Evolutionary conservation across 176 grass and related monocot species (phyloP).

Genomic region (Oropetium thomaeum): DNA sequence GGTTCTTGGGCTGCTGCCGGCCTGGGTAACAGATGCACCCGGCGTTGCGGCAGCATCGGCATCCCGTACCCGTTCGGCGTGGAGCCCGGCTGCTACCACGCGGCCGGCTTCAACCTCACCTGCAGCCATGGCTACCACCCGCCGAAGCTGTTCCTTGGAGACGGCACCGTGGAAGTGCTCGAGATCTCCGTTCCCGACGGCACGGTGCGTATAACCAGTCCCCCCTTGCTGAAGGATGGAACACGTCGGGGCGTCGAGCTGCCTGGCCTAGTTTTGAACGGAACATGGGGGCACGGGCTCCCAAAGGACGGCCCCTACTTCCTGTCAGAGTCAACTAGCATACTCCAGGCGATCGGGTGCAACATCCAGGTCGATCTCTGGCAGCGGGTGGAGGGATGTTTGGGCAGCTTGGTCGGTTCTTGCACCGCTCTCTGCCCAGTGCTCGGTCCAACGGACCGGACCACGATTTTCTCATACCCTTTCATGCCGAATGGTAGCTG

Average conservation of each 20-base stretch:
- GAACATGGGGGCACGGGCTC: not conserved
- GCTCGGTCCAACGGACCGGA: not conserved
- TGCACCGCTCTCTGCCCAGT: too few relatives aligned
- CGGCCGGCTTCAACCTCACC: slow-evolving; percentile 45
- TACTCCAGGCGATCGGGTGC: not conserved
- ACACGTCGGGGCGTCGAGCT: too few relatives aligned
- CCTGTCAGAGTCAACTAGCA: not conserved
- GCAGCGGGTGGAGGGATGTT: too few relatives aligned
- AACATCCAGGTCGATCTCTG: too few relatives aligned
- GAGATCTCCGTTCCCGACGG: slow-evolving; percentile 16
- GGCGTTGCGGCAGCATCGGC: slow-evolving; percentile 36
- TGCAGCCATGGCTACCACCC: slow-evolving; percentile 21
- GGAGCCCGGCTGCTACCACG: slow-evolving; percentile 35
- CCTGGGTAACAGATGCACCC: not conserved
- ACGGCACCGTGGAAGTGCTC: slow-evolving; percentile 36
- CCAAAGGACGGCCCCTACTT: not conserved
- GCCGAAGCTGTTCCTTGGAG: slow-evolving; percentile 51
- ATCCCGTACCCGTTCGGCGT: slow-evolving; percentile 61
- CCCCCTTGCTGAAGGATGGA: not conserved
- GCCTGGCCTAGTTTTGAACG: not conserved
- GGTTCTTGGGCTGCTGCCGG: not conserved
- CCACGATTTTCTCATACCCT: not conserved
- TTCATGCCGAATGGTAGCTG: not conserved
- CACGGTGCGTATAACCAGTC: slow-evolving; percentile 32
- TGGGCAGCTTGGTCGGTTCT: too few relatives aligned